A percentile compares a stretch with the other conserved stretches of the same genome.
phyloP scores from a whole-genome alignment of 371 early-diverging fungal species.

The Syncephalastrum contaminatum region DNA sequence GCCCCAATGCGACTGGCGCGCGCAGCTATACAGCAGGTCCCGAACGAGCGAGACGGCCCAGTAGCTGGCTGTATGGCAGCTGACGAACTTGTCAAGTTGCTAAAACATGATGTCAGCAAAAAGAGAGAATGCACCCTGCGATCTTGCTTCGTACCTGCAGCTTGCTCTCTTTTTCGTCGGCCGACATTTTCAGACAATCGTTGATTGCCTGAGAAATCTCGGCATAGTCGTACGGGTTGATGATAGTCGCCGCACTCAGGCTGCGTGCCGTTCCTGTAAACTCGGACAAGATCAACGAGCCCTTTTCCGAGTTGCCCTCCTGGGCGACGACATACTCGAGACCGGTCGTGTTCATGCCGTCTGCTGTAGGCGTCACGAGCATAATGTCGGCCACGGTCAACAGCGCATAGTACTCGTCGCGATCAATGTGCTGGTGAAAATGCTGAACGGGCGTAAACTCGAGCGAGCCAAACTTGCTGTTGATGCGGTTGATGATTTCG shows the following conservation, averaged over 20 bases:
- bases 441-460: constrained; percentile 96
- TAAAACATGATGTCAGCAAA: constrained; percentile 12
- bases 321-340: constrained; percentile 98
- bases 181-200: constrained; percentile 73
- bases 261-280: constrained; percentile 93
- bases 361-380: constrained; percentile 92
- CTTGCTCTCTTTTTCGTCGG: constrained; percentile 89
- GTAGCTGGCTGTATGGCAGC: constrained; percentile 83
- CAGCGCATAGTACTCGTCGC: constrained; percentile 95
- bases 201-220: constrained; percentile 88
- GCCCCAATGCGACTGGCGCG: constrained; percentile 36
- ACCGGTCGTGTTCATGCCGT: constrained; percentile 99
- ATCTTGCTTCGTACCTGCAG: constrained; percentile 70
- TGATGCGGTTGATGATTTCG: constrained; percentile 90
- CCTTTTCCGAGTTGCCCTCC: constrained; percentile 69
- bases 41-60: constrained; percentile 89
- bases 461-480: constrained; percentile 93
- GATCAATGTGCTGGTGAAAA: constrained; percentile 92
- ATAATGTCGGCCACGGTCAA: constrained; percentile 93
- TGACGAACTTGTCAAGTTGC: constrained; percentile 84
- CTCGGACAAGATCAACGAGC: constrained; percentile 95
- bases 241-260: constrained; percentile 82
- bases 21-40: constrained; percentile 42
- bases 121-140: constrained; percentile 80
- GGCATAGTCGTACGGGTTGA: constrained; percentile 94